Conservation (phyloP, 208 protist species). For the Porcisia hertigi region DNA sequence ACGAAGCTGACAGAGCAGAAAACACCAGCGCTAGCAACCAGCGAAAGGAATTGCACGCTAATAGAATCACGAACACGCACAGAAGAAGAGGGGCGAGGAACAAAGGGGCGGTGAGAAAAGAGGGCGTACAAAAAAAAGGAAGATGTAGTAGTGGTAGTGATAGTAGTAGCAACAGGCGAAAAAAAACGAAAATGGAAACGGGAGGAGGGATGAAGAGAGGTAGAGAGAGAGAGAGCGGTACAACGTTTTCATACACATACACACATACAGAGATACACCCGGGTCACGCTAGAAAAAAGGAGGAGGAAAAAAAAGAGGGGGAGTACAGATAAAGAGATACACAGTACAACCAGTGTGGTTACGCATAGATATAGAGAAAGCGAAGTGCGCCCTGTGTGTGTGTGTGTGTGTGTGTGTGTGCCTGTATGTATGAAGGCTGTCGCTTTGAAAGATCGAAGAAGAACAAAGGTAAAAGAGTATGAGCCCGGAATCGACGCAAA, state of each 20-base stretch:
- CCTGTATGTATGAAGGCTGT: slow-evolving; percentile 1
- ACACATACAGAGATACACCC: too few species aligned
- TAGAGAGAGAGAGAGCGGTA: not conserved
- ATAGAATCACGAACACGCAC: not conserved
- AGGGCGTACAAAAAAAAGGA: not conserved
- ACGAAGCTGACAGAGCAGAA: not conserved
- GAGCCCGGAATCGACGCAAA: not conserved
- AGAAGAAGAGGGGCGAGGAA: not conserved
- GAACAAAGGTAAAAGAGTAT: not conserved
- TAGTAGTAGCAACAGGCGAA: not conserved
- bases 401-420: not conserved
- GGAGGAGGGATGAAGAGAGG: not conserved
- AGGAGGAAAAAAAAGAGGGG: too few species aligned
- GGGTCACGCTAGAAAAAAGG: too few species aligned
- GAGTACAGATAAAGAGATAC: too few species aligned
- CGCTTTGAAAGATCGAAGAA: not conserved
- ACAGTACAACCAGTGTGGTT: too few species aligned
- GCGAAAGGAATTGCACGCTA: not conserved
- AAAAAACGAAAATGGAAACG: not conserved
- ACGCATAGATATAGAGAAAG: too few species aligned
- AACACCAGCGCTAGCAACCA: not conserved
- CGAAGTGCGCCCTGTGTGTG: too few species aligned
- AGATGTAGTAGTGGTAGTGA: not conserved
- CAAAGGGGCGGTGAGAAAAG: not conserved
- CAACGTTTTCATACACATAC: too few species aligned